These are phyloP conservation scores for Tilletia walkeri DNA, from an alignment of 1,284 basidiomycete genomes.

Conservation along the genomic window DNA sequence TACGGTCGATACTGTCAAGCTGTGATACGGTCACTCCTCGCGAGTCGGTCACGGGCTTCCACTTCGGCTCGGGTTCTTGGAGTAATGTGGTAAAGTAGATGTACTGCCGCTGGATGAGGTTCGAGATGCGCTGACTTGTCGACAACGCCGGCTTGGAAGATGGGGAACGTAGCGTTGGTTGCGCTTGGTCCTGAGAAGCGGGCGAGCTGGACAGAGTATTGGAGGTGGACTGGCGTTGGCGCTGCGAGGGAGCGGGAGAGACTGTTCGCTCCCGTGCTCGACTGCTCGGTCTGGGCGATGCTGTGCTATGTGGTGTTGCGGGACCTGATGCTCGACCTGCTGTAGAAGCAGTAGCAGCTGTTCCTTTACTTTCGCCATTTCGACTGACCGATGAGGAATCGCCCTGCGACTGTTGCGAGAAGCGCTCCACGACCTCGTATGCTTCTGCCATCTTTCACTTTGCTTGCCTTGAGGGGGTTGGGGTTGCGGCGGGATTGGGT, in stretches of 20 bases:
- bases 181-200: too few species aligned
- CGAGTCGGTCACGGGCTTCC: slow-evolving; percentile 79
- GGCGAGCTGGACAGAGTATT: background rate
- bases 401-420: slow-evolving; percentile 68
- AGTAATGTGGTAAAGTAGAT: slow-evolving; percentile 93
- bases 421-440: slow-evolving; percentile 72
- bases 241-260: slow-evolving; percentile 12
- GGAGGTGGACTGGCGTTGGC: slow-evolving; percentile 8
- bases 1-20: slow-evolving; percentile 95
- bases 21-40: slow-evolving; percentile 78
- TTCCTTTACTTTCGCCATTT: background rate
- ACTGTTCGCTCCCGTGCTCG: background rate
- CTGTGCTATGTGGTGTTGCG: background rate
- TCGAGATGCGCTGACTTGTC: slow-evolving; percentile 59
- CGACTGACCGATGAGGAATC: background rate
- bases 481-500: too few species aligned
- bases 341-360: background rate
- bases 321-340: background rate
- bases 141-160: slow-evolving; percentile 20
- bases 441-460: slow-evolving; percentile 69
- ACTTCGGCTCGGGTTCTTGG: slow-evolving; percentile 98
- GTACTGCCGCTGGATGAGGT: slow-evolving; percentile 62
- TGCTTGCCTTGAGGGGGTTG: slow-evolving; percentile 49
- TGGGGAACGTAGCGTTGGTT: too few species aligned
- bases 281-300: slow-evolving; percentile 7